Base-by-base conservation (phyloP, 2,329 filamentous ascomycete genomes). In the Pyricularia pennisetigena region DNA sequence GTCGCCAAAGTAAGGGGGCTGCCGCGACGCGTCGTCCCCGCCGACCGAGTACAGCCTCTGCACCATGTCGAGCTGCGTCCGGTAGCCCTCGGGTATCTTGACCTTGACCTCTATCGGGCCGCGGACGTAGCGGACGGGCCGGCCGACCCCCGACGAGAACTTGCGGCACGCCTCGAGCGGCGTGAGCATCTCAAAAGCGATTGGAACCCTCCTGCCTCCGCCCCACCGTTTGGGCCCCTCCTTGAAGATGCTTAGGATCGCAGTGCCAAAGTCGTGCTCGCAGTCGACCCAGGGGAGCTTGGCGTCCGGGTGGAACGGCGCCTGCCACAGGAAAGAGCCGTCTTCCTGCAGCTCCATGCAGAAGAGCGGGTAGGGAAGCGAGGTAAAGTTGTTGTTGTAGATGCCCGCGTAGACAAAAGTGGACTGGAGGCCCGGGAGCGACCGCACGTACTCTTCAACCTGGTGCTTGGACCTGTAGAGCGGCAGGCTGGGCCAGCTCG, bases 311-410 rank as follows among this genome's bases (percentile, higher is more conserved):
- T 97, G 92, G 78, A 98, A 98, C 0, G 95, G 95, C 1, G 94
- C 94, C 75, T 93, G 89, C 95, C 95, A 98, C 69, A 90, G 82
- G 76, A 97, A 97, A 68, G 91, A 93, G 23, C 92, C 93, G 74
- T 97, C 93, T 1, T 83, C 78, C 78, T 93, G 89, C 64, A 97
- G 82, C 71, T 96, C 93, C 91, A 97, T 97, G 80, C 94, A 95
- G 81, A 98, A 98, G 4, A 98, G 84, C 1, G 95, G 95, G 75
- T 97, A 98, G 1, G 88, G 88, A 35, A 97, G 84, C 64, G 92
- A 95, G 32, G 94, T 98, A 79, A 98, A 99, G 78, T 99, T 98
- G 80, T 98, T 98, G 83, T 98, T 97, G 83, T 98, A 99, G 74
- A 97, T 97, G 69, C 94, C 95, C 10, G 94, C 93, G 79, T 97